phyloP scores from a whole-genome alignment of 2,329 filamentous ascomycete genomes.

The Colletotrichum graminicola region DNA sequence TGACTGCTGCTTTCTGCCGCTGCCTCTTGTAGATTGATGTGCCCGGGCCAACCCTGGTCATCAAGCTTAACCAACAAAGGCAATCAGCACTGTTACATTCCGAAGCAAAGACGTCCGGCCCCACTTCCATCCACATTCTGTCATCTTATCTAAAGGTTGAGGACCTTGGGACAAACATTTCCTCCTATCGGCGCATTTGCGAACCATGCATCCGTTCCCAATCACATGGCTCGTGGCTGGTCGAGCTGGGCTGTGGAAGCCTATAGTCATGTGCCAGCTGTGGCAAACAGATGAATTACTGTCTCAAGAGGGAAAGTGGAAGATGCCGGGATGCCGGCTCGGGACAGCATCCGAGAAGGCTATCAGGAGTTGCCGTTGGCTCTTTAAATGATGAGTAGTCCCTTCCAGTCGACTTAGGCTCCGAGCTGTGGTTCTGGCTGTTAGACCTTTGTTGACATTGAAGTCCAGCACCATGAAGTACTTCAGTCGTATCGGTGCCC shows the following conservation, averaged over 20 bases:
- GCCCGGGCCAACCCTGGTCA: slow-evolving; percentile 20
- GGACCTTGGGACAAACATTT: slow-evolving; percentile 21
- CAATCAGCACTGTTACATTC: slow-evolving; percentile 40
- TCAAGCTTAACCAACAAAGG: slow-evolving; percentile 38
- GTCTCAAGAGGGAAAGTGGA: slow-evolving; percentile 29
- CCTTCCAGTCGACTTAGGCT: not conserved
- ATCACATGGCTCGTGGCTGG: slow-evolving; percentile 23
- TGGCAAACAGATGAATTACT: not conserved
- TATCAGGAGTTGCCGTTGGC: not conserved
- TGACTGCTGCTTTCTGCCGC: slow-evolving; percentile 10
- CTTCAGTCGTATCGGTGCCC: slow-evolving; percentile 38
- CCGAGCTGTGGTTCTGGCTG: not conserved
- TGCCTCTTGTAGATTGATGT: slow-evolving; percentile 33
- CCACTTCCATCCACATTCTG: not conserved
- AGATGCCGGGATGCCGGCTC: not conserved
- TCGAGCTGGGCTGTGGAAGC: slow-evolving; percentile 10
- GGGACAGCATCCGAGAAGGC: not conserved
- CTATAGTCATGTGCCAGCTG: slow-evolving; percentile 31
- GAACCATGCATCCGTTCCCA: slow-evolving; percentile 22
- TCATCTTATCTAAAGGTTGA: not conserved
- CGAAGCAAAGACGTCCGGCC: slow-evolving; percentile 16
- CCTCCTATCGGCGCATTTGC: slow-evolving; percentile 40
- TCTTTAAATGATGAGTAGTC: slow-evolving; percentile 24
- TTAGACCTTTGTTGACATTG: slow-evolving; percentile 27
- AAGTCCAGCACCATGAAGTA: slow-evolving; percentile 37